Base-by-base conservation (phyloP, 2,329 filamentous ascomycete genomes). In the Seiridium unicorne region DNA sequence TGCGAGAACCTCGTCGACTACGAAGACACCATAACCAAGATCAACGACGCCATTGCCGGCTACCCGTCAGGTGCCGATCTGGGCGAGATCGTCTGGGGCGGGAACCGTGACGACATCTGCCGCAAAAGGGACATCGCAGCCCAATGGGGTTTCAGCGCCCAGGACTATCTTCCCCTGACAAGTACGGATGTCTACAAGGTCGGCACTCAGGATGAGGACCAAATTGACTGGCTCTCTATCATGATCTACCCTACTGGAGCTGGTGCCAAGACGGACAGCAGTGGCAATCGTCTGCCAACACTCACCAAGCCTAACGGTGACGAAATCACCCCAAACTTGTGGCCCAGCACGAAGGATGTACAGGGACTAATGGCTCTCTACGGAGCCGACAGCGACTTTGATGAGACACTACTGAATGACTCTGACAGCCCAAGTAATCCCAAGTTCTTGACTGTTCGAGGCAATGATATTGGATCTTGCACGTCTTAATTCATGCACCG, bases 201-300 rank as follows among this genome's bases (percentile, higher is more conserved):
- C 7, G 13, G 4, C n/a, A 5, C 13, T 6, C 13, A 34, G 10
- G 2, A 9, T 8, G 13, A 53, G 3, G 31, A 59, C 32, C 42
- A 63, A 6, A 26, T 63, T 38, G 65, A 66, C 59, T 60, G 51
- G 59, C 13, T 56, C 44, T 64, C 62, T 47, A 63, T 68, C 60
- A 68, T 68, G 66, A 48, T 66, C 13, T 68, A 68, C 57, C 66
- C 65, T 8, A 58, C 46, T 5, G 59, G 57, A 1, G 63, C 64
- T 18, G 65, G 65, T 18, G 44, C 13, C n/a, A 26, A 26, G 3
- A 47, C 44, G 7, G 44, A 9, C 7, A 26, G 31, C 7, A 13
- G 31, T 18, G 44, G 31, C 31, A 7, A 11, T 7, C 44, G 44
- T 7, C 7, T 26, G 44, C 44, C 44, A 7, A 18, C 31, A 2